Evolutionary conservation across 805 yeast species (phyloP).

Genomic region (Hanseniaspora clermontiae): DNA sequence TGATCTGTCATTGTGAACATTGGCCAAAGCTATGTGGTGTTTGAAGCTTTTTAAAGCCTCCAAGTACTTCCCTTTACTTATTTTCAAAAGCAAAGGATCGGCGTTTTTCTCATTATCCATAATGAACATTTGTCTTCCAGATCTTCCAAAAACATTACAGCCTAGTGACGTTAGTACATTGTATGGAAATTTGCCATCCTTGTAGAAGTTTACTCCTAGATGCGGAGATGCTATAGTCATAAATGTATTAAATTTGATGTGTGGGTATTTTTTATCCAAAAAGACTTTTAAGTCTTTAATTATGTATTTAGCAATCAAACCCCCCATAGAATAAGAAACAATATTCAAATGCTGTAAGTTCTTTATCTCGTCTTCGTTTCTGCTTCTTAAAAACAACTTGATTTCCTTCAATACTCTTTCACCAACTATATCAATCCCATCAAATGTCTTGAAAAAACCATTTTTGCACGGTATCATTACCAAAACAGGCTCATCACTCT

Average conservation of each 20-base stretch:
- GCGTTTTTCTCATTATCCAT: constrained; percentile 25
- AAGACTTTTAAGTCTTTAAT: constrained; percentile 48
- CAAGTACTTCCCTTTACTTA: constrained; percentile 31
- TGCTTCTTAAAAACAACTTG: constrained; percentile 31
- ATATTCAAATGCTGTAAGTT: constrained; percentile 48
- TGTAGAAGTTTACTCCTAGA: constrained; percentile 45
- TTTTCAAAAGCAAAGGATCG: constrained; percentile 14
- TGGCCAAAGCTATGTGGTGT: constrained; percentile 51
- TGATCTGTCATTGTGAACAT: constrained; percentile 68
- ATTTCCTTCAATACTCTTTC: constrained; percentile 60
- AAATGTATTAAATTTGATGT: constrained; percentile 29
- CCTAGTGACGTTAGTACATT: constrained; percentile 40
- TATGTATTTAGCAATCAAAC: constrained; percentile 67
- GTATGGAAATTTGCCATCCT: constrained; percentile 24
- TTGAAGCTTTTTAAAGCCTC: constrained; percentile 48
- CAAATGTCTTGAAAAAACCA: constrained; percentile 65
- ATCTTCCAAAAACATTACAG: constrained; percentile 42
- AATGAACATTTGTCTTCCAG: constrained; percentile 67
- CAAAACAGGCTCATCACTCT: constrained; percentile 32
- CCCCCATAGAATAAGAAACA: constrained; percentile 84
- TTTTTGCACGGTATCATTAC: constrained; percentile 47
- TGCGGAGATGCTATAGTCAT: constrained; percentile 73
- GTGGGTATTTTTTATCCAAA: neutral
- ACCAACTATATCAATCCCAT: constrained; percentile 67
- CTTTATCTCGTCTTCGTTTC: constrained; percentile 20